A percentile compares a stretch with the other conserved stretches of the same genome.
Evolutionary conservation across 2,329 filamentous ascomycete species (phyloP).

Genomic region (Anthostomella pinea): DNA sequence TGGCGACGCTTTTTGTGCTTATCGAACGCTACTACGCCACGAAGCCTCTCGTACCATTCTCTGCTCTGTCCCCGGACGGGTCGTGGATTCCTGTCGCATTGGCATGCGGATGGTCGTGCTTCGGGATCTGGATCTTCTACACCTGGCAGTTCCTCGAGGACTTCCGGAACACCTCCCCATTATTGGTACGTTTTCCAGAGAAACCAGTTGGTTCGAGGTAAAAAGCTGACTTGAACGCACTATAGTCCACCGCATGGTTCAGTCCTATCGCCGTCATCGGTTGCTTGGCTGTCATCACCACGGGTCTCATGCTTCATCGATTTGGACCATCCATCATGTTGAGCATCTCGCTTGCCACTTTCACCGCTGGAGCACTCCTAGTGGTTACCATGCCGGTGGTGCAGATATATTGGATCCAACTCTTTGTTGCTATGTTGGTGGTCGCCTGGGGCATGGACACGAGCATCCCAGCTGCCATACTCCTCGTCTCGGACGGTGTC

Average conservation of each 20-base stretch:
- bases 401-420: constrained; percentile 63
- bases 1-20: constrained; percentile 54
- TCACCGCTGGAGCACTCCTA: constrained; percentile 41
- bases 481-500: constrained; percentile 56
- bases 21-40: constrained; percentile 46
- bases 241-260: constrained; percentile 30
- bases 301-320: constrained; percentile 29
- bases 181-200: constrained; percentile 23
- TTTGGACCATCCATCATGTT: constrained; percentile 35
- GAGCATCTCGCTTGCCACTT: constrained; percentile 42
- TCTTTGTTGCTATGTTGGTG: constrained; percentile 57
- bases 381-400: constrained; percentile 46
- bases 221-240: constrained; percentile 11
- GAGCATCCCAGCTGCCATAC: constrained; percentile 59
- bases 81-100: constrained; percentile 45
- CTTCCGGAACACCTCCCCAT: constrained; percentile 27
- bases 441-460: constrained; percentile 66
- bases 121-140: constrained; percentile 41
- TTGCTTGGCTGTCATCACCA: constrained; percentile 26
- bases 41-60: constrained; percentile 49
- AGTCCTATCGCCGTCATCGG: constrained; percentile 22
- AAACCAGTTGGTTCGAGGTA: background rate
- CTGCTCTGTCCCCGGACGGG: constrained; percentile 41
- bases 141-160: constrained; percentile 40
- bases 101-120: constrained; percentile 40